Conservation (phyloP, 1,284 basidiomycete genomes). For the Quambalaria eucalypti region DNA sequence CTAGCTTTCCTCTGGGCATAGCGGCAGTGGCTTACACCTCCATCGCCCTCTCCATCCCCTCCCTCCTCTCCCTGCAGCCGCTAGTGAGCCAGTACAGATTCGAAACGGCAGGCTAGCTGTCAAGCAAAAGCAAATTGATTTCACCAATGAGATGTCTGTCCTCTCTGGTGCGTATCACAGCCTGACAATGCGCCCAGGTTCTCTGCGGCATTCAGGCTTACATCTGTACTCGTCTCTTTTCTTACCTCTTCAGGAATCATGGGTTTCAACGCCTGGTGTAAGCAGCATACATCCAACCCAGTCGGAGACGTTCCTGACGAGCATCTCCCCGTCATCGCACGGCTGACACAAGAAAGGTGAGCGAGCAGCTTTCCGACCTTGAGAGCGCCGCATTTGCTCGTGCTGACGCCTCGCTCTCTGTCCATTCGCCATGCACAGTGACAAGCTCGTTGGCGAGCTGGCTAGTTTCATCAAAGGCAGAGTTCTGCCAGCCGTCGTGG, state of each 20-base stretch:
- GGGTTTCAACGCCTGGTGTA: slow-evolving; percentile 24
- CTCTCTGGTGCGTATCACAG: slow-evolving; percentile 57
- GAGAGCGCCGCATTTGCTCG: no score
- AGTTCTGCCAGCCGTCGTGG: slow-evolving; percentile 28
- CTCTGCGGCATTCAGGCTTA: not conserved
- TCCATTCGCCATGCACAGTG: no score
- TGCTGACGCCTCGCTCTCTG: no score
- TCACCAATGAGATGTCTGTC: slow-evolving; percentile 69
- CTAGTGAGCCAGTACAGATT: slow-evolving; percentile 34
- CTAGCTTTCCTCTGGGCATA: no score
- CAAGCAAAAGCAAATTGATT: slow-evolving; percentile 66
- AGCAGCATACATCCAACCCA: slow-evolving; percentile 11
- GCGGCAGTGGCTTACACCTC: not conserved
- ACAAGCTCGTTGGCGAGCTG: slow-evolving; percentile 28
- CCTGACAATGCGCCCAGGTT: no score
- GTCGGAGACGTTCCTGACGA: slow-evolving; percentile 59
- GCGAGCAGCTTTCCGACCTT: no score
- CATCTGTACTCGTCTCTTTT: not conserved
- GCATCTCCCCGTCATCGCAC: slow-evolving; percentile 47
- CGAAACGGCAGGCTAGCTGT: slow-evolving; percentile 62
- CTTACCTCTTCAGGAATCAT: slow-evolving; percentile 23
- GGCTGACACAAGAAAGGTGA: not conserved
- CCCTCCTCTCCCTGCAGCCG: no score
- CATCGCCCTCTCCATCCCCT: not conserved
- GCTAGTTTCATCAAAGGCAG: slow-evolving; percentile 21